These are phyloP conservation scores for Xerocomellus chrysenteron DNA, from an alignment of 768 basidiomycete species.

Conservation along the genomic window DNA sequence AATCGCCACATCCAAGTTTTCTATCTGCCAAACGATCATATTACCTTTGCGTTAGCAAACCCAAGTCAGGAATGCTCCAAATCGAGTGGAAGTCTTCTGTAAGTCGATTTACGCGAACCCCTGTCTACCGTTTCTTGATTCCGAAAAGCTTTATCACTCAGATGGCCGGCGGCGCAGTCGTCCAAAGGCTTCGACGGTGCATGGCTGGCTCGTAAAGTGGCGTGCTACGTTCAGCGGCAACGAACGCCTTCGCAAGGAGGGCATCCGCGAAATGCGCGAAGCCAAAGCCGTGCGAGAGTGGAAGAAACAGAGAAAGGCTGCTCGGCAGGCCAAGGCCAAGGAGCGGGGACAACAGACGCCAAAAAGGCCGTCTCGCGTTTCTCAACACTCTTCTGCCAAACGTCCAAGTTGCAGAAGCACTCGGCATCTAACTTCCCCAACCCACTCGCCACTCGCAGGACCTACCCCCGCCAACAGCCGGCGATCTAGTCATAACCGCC, in stretches of 20 bases:
- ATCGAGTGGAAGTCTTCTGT: slow-evolving; percentile 37
- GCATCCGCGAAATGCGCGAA: slow-evolving; percentile 69
- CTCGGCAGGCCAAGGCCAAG: slow-evolving; percentile 19
- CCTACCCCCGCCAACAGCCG: slow-evolving; percentile 14
- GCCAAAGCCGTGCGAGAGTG: slow-evolving; percentile 40
- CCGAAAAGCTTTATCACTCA: slow-evolving; percentile 32
- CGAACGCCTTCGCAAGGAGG: slow-evolving; percentile 60
- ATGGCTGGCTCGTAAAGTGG: slow-evolving; percentile 81
- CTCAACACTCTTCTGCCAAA: slow-evolving; percentile 12
- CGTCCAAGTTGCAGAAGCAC: slow-evolving; percentile 6
- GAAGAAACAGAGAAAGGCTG: slow-evolving; percentile 28
- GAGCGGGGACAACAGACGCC: slow-evolving; percentile 12
- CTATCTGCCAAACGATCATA: slow-evolving; percentile 8
- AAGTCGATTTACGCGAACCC: slow-evolving; percentile 10
- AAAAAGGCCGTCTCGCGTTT: slow-evolving; percentile 1
- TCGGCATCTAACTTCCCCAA: slow-evolving; percentile 12
- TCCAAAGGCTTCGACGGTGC: slow-evolving; percentile 56
- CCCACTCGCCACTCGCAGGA: slow-evolving; percentile 12
- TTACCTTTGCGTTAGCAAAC: slow-evolving; percentile 1
- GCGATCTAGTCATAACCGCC: slow-evolving; percentile 19
- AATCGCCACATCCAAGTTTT: slow-evolving; percentile 11
- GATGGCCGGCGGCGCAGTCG: slow-evolving; percentile 44
- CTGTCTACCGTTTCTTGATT: not conserved
- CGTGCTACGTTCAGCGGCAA: slow-evolving; percentile 68
- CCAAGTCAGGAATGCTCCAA: slow-evolving; percentile 22